These are phyloP conservation scores for Lodderomyces metapsilosis DNA, from an alignment of 1,139 yeast species.

Conservation along the genomic window DNA sequence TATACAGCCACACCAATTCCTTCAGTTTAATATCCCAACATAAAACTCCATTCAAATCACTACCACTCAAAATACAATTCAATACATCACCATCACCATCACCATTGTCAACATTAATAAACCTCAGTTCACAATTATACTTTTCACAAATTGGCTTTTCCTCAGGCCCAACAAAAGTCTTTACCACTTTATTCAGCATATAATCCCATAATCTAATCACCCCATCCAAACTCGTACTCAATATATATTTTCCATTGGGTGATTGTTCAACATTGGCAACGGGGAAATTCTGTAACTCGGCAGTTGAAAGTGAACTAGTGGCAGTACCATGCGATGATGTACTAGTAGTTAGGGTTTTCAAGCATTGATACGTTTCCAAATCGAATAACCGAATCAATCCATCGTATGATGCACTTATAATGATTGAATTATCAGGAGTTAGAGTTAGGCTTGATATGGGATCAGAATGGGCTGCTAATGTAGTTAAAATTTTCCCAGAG, in stretches of 20 bases:
- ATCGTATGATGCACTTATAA: conserved; percentile 87
- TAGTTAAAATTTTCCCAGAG: conserved; percentile 68
- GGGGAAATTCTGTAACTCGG: conserved; percentile 55
- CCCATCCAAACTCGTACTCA: conserved; percentile 83
- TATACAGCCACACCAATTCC: conserved; percentile 40
- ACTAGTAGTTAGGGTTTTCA: conserved; percentile 77
- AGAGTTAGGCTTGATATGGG: conserved; percentile 78
- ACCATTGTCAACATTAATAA: conserved; percentile 25
- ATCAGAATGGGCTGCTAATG: conserved; percentile 91
- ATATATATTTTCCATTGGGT: conserved; percentile 78
- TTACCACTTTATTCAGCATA: conserved; percentile 71
- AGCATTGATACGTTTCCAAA: conserved; percentile 84
- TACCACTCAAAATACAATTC: conserved; percentile 59
- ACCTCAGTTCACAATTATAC: conserved; percentile 49
- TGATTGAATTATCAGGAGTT: conserved; percentile 75
- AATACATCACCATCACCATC: conserved; percentile 4
- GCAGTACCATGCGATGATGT: conserved; percentile 54
- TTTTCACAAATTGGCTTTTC: conserved; percentile 40
- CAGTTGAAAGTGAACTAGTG: conserved; percentile 55
- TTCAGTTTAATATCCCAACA: conserved; percentile 79
- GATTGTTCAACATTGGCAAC: conserved; percentile 71
- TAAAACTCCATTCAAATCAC: conserved; percentile 57
- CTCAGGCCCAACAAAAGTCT: conserved; percentile 55
- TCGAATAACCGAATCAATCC: conserved; percentile 90
- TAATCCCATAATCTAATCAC: conserved; percentile 79